Conservation (phyloP, 441 rosid genomes). For the Gossypium schwendimanii region DNA sequence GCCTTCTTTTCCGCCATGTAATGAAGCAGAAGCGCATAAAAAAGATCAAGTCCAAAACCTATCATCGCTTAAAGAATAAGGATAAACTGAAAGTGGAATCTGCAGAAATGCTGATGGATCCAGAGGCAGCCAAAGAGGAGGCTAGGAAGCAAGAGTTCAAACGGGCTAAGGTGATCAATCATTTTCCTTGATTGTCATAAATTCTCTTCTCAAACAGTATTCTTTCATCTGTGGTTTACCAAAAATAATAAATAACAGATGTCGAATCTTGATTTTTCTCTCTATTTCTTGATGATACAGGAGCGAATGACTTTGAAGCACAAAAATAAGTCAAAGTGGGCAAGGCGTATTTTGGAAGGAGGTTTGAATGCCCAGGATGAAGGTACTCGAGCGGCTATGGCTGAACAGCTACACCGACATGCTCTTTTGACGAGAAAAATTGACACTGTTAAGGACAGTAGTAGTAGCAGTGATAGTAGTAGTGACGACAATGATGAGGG, state of each 20-base stretch:
- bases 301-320: slow-evolving; percentile 78
- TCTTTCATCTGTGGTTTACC: not conserved
- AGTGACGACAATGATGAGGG: slow-evolving; percentile 52
- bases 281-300: slow-evolving; percentile 33
- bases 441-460: slow-evolving; percentile 57
- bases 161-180: slow-evolving; percentile 69
- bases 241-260: not conserved
- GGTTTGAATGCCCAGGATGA: slow-evolving; percentile 72
- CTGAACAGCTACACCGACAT: slow-evolving; percentile 77
- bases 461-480: slow-evolving; percentile 65
- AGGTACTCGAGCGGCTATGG: slow-evolving; percentile 67
- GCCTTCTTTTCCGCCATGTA: slow-evolving; percentile 83
- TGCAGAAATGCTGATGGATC: slow-evolving; percentile 53
- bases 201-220: not conserved
- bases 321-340: slow-evolving; percentile 80
- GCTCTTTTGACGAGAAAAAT: slow-evolving; percentile 67
- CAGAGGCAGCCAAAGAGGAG: slow-evolving; percentile 74
- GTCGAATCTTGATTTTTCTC: not conserved
- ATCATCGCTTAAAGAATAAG: slow-evolving; percentile 64
- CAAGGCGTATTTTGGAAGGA: slow-evolving; percentile 55
- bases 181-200: slow-evolving; percentile 11
- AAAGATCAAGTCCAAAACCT: slow-evolving; percentile 84
- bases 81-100: slow-evolving; percentile 45
- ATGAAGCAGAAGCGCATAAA: slow-evolving; percentile 69
- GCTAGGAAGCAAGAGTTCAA: slow-evolving; percentile 66